Evolutionary conservation across 441 rosid species (phyloP).

Genomic region (Populus tomentosa): DNA sequence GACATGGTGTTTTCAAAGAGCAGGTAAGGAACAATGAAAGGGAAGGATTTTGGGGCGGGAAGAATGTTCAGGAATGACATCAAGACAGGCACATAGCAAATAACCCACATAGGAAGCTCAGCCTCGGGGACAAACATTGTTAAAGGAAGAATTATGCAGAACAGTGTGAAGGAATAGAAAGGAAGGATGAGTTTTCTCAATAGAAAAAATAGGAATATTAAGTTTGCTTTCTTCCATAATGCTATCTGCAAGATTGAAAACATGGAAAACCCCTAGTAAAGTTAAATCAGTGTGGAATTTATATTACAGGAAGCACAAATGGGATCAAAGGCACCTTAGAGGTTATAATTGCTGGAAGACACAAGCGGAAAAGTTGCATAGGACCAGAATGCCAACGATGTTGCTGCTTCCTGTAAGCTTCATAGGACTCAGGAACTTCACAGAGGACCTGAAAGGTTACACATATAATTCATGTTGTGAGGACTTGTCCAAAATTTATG

Average conservation of each 20-base stretch:
- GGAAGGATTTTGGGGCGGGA: conserved; percentile 74
- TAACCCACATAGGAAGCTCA: conserved; percentile 85
- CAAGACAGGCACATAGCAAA: conserved; percentile 73
- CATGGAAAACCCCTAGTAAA: conserved; percentile 9
- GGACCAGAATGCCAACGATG: conserved; percentile 99
- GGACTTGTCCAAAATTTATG: background rate
- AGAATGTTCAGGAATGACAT: conserved; percentile 87
- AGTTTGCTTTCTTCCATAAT: conserved; percentile 80
- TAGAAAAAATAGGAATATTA: conserved; percentile 76
- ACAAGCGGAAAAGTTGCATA: conserved; percentile 90
- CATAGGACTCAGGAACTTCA: conserved; percentile 93
- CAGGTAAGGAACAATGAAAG: conserved; percentile 88
- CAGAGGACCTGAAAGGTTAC: conserved; percentile 60
- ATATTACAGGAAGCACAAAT: background rate
- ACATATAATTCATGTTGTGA: conserved; percentile 3
- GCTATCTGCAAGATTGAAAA: conserved; percentile 59
- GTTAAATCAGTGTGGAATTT: background rate
- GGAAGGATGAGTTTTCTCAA: conserved; percentile 88
- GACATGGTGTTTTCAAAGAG: conserved; percentile 97
- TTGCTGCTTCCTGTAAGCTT: conserved; percentile 96
- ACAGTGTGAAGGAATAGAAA: conserved; percentile 87
- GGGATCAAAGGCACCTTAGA: conserved; percentile 50
- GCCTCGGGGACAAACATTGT: conserved; percentile 93
- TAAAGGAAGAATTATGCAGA: conserved; percentile 86
- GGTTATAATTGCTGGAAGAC: conserved; percentile 74